Conservation (phyloP, 108 stramenopile species). For the Parietichytrium sp. region DNA sequence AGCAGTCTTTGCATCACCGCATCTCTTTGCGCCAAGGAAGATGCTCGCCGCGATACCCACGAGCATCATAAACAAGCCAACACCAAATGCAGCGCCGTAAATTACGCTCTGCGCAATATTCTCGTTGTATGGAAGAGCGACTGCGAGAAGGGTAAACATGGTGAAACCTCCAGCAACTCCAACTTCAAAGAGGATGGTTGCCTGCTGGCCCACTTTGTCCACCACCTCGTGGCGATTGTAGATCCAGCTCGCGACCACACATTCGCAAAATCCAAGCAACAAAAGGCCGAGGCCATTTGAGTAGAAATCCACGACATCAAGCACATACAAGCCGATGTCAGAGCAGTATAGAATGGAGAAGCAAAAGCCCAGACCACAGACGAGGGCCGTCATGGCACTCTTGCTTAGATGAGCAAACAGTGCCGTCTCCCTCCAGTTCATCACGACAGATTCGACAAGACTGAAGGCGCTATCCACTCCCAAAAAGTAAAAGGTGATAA, state of each 20-base stretch:
- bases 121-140: conserved; percentile 51
- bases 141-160: conserved; percentile 61
- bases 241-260: conserved; percentile 68
- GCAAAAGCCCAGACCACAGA: conserved; percentile 14
- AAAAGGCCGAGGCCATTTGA: conserved; percentile 66
- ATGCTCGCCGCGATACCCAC: conserved; percentile 51
- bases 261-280: conserved; percentile 62
- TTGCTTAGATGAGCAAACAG: not conserved
- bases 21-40: conserved; percentile 37
- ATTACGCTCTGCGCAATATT: conserved; percentile 52
- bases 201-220: conserved; percentile 43
- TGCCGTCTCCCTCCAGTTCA: conserved; percentile 46
- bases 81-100: conserved; percentile 42
- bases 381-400: conserved; percentile 30
- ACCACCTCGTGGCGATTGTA: conserved; percentile 58
- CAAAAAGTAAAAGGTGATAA: conserved; percentile 28
- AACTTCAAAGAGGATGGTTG: conserved; percentile 56
- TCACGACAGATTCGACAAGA: conserved; percentile 48
- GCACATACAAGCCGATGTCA: conserved; percentile 64
- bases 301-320: conserved; percentile 69
- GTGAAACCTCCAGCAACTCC: conserved; percentile 59
- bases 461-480: not conserved
- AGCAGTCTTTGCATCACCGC: conserved; percentile 52
- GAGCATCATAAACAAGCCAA: conserved; percentile 47
- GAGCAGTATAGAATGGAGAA: conserved; percentile 58